These are phyloP conservation scores for Pseudonitzschia pungens DNA, from an alignment of 108 stramenopile species.

Conservation along the genomic window DNA sequence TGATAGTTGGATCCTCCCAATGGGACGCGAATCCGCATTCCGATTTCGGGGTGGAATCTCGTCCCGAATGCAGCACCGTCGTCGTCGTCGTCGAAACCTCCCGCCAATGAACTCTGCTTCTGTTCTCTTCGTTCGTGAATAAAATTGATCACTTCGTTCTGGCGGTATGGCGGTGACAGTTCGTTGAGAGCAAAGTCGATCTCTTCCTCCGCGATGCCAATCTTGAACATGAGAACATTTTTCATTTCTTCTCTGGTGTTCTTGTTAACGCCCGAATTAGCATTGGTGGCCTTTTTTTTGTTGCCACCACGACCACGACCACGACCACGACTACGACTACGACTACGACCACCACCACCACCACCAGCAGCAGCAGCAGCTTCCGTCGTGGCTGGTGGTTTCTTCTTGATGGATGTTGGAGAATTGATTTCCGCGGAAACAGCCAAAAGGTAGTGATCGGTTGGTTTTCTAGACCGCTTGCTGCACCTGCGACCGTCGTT, in stretches of 20 bases:
- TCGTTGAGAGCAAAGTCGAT: not conserved
- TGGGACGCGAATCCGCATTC: slow-evolving; percentile 16
- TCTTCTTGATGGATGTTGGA: too few relatives aligned
- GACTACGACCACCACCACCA: too few relatives aligned
- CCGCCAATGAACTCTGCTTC: not conserved
- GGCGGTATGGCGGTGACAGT: slow-evolving; percentile 13
- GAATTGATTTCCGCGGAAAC: not conserved
- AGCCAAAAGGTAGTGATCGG: not conserved
- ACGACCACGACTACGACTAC: too few relatives aligned
- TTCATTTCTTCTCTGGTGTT: not conserved
- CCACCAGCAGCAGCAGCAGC: not conserved
- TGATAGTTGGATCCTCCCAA: not conserved
- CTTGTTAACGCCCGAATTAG: not conserved
- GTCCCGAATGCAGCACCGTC: too few relatives aligned
- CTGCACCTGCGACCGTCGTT: not conserved
- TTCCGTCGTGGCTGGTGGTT: not conserved
- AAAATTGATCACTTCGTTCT: slow-evolving; percentile 14
- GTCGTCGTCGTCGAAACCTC: too few relatives aligned
- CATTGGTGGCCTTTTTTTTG: not conserved
- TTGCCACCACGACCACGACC: too few relatives aligned
- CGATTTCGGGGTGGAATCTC: slow-evolving; percentile 2
- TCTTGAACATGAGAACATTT: not conserved
- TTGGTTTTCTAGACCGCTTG: not conserved
- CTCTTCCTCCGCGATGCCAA: slow-evolving; percentile 27
- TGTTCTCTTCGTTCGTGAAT: slow-evolving; percentile 8